A percentile compares a stretch with the other conserved stretches of the same genome.
These are phyloP conservation scores for Epithele typhae DNA, from an alignment of 768 basidiomycete species.

Conservation along the genomic window DNA sequence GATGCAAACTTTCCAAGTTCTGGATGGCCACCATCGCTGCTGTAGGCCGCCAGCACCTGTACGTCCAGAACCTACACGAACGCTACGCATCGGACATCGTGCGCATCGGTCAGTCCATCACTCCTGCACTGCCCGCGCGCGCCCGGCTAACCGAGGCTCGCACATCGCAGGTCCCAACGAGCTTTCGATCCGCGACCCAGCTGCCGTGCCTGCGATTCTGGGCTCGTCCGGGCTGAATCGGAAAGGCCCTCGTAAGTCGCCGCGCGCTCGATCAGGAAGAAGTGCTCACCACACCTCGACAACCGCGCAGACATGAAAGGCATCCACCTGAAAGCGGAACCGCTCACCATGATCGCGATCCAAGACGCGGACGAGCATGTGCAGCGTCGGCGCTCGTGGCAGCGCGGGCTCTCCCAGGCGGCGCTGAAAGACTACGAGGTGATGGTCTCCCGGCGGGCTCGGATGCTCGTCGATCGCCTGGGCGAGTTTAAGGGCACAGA, in stretches of 20 bases:
- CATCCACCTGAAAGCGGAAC: neutral
- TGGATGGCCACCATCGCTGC: neutral
- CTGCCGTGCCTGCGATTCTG: constrained; percentile 27
- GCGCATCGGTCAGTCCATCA: constrained; percentile 26
- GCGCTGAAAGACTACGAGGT: constrained; percentile 42
- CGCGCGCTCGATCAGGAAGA: too few species aligned
- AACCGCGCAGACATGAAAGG: neutral
- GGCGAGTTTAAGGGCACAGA: neutral
- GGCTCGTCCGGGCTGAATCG: constrained; percentile 32
- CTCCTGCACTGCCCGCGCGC: neutral
- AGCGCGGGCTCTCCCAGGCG: constrained; percentile 35
- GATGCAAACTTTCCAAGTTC: constrained; percentile 40
- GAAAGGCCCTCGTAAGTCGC: constrained; percentile 34
- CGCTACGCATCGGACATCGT: constrained; percentile 33
- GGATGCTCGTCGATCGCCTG: constrained; percentile 14
- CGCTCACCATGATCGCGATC: constrained; percentile 25
- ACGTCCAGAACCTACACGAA: constrained; percentile 28
- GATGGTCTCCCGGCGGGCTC: constrained; percentile 29
- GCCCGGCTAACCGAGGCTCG: neutral
- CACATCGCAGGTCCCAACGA: constrained; percentile 39
- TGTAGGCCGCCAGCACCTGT: constrained; percentile 25
- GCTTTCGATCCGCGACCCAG: constrained; percentile 33
- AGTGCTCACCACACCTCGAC: neutral
- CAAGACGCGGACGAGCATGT: constrained; percentile 35
- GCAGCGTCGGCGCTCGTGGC: constrained; percentile 39